A percentile compares a stretch with the other conserved stretches of the same genome.
These are phyloP conservation scores for Phytophthora idaei DNA, from an alignment of 352 stramenopile species.

Conservation along the genomic window DNA sequence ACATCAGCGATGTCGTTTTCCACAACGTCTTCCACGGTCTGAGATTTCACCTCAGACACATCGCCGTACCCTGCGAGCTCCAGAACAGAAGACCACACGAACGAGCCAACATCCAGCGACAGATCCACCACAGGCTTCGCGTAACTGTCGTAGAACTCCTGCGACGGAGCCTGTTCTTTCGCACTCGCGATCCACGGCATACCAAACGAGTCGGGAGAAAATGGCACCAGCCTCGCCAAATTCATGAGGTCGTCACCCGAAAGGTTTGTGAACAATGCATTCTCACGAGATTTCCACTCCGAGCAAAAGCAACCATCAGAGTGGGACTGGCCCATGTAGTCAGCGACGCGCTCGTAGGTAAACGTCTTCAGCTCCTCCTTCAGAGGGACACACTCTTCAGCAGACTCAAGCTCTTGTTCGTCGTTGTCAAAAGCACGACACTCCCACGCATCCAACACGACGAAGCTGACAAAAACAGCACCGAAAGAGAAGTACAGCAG, in stretches of 20 bases:
- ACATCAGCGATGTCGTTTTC: constrained; percentile 3
- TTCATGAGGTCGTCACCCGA: constrained; percentile 30
- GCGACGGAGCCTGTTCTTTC: constrained; percentile 38
- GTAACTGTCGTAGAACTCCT: constrained; percentile 42
- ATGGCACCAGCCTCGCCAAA: constrained; percentile 43
- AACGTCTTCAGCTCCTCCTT: constrained; percentile 45
- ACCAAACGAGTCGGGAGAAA: constrained; percentile 46
- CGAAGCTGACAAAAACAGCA: constrained; percentile 37
- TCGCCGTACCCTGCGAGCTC: constrained; percentile 25
- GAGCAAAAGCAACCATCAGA: constrained; percentile 45
- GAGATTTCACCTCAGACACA: constrained; percentile 1
- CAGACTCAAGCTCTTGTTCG: constrained; percentile 24
- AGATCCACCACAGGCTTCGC: constrained; percentile 43
- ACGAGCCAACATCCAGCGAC: constrained; percentile 23
- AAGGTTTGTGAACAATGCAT: constrained; percentile 26
- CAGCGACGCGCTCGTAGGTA: constrained; percentile 30
- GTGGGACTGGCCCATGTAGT: constrained; percentile 40
- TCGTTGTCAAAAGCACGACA: constrained; percentile 28
- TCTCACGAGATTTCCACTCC: constrained; percentile 54
- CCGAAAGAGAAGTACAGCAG: constrained; percentile 33
- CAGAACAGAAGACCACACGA: constrained; percentile 36
- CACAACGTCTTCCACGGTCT: not conserved
- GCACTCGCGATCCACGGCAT: constrained; percentile 37
- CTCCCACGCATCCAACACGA: constrained; percentile 42
- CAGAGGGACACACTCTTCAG: constrained; percentile 31